Base-by-base conservation (phyloP, 2,329 filamentous ascomycete genomes). In the Aaosphaeria arxii region DNA sequence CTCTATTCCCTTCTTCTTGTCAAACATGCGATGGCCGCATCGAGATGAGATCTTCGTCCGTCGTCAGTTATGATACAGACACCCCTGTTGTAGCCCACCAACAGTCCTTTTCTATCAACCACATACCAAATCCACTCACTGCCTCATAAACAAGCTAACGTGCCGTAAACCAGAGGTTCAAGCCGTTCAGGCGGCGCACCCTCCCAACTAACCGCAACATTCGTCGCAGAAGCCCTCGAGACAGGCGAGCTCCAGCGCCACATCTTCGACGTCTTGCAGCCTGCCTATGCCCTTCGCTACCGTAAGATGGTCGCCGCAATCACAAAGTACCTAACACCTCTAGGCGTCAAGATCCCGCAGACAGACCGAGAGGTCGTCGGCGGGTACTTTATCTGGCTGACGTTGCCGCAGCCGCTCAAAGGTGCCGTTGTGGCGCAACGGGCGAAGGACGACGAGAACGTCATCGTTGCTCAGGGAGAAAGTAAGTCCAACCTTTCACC, bases 351-450 rank as follows among this genome's bases (percentile, higher is more conserved):
- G 58, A 50, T 75, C 35, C 67, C 69, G 11, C 70, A 79, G 47
- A 59, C 67, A 1, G 66, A 73, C 47, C 69, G 74, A 32, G 65
- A 73, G 4, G 67, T 85, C 3, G 86, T 85, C 30, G 91, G 91
- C 0, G 91, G 91, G 0, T 96, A 92, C 66, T 96, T 95, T 66
- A 74, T 95, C 42, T 96, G 90, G 90, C 69, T 95, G 29, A 77
- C 76, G 1, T 68, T 95, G 4, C 84, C 85, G 0, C 53, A 66
- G 53, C 47, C 63, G 40, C 71, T 86, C 46, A 74, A 77, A 6
- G 83, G 79, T 33, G 71, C 71, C 31, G 75, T 78, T 6, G 73
- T 90, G 31, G 81, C 81, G 5, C 71, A 77, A 56, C 74, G 75
- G 36, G 85, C 85, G 11, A 72, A 78, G 60, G 70, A 75, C 24